These are phyloP conservation scores for Ceratocystis diversiconidia DNA, from an alignment of 2,329 filamentous ascomycete genomes.

Conservation along the genomic window DNA sequence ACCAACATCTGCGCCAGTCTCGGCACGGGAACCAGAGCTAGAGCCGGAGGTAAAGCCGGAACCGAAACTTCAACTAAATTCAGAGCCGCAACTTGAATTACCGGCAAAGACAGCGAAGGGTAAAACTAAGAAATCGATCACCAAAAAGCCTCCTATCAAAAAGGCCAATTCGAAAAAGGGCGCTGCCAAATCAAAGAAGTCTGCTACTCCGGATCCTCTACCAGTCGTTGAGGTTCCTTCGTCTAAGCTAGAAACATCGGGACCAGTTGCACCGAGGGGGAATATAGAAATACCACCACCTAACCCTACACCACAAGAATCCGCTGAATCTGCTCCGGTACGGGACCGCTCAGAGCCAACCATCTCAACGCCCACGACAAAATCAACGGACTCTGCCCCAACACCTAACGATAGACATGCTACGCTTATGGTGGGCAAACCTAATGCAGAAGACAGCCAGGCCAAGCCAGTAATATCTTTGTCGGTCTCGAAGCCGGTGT, in stretches of 20 bases:
- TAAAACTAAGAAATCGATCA: neutral
- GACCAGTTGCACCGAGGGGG: neutral
- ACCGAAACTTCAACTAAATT: neutral
- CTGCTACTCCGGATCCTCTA: neutral
- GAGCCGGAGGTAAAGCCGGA: neutral
- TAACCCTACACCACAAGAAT: neutral
- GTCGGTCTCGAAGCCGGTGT: constrained; percentile 26
- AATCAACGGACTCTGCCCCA: neutral
- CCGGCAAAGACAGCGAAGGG: neutral
- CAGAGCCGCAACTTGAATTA: neutral
- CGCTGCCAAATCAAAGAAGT: neutral
- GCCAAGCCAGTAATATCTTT: constrained; percentile 11
- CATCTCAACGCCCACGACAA: neutral
- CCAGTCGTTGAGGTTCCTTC: neutral
- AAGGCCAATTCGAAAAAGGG: constrained; percentile 24
- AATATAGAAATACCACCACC: constrained; percentile 1
- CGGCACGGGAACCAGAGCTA: neutral
- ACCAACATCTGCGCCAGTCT: neutral
- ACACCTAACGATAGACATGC: neutral
- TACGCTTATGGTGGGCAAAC: constrained; percentile 1
- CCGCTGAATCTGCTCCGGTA: neutral
- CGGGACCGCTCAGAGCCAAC: constrained; percentile 6
- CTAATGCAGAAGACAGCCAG: constrained; percentile 10
- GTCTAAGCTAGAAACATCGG: neutral
- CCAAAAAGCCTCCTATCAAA: constrained; percentile 21